Base-by-base conservation (phyloP, 192 early-diverging fungal genomes). In the Pecoramyces ruminantium region DNA sequence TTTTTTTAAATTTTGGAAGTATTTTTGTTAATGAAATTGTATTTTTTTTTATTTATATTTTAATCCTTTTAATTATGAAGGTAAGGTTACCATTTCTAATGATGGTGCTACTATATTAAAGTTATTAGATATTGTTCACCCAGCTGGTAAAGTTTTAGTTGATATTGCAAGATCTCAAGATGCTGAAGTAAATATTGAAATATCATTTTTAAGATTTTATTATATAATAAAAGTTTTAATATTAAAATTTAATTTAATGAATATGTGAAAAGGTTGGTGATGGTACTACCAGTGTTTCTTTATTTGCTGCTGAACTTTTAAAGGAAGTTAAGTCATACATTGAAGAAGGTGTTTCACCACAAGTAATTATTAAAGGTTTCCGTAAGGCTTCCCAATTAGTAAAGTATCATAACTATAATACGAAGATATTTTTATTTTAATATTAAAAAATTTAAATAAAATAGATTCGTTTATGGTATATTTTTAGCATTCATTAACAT, bases 41-140 rank as follows among this genome's bases (percentile, higher is more conserved):
- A n/a, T n/a, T n/a, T n/a, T n/a, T n/a, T n/a, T n/a, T 34, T 34
- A 34, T 34, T 34, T 6, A 6, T 34, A 34, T 34, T 34, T 6
- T 34, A 6, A 34, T 34, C 30, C 3, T 79, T 38, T 38, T 9
- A 25, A 25, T 25, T 58, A 4, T 18, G 17, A 42, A 95, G 94
- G 93, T 51, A 83, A 90, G 77, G 96, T 96, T 34, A 98, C 96
- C 18, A 98, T 98, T 83, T 98, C 96, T 29, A 99, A 99, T 86
- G 97, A 99, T 87, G 97, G 97, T 77, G 97, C 97, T 4, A 99
- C 97, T 17, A 99, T 99, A 85, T 93, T 99, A 92, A 95, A 94
- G 87, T 88, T 98, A 78, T 87, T 99, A 81, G 97, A 99, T 84
- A 95, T 99, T 82, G 96, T 97, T 38, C 97, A 99, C 86, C 97